phyloP scores from a whole-genome alignment of 2,329 filamentous ascomycete species.

The Zymoseptoria passerinii region DNA sequence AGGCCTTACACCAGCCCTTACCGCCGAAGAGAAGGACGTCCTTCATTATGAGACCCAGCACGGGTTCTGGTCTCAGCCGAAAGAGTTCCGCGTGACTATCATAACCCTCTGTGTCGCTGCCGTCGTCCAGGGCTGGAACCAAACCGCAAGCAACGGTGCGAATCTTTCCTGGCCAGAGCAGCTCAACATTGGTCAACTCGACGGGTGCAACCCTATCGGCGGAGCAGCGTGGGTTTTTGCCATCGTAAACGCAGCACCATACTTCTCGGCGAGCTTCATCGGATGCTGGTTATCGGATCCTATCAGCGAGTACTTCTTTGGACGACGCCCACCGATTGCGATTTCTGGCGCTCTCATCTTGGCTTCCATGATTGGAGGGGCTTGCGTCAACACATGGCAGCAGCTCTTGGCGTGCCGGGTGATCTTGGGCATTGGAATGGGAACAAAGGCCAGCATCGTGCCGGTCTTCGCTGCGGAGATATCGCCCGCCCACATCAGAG shows the following conservation, averaged over 20 bases:
- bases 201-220: slow-evolving; percentile 12
- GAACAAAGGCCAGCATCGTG: slow-evolving; percentile 26
- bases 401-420: slow-evolving; percentile 26
- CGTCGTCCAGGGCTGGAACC: slow-evolving; percentile 31
- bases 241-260: slow-evolving; percentile 28
- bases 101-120: slow-evolving; percentile 28
- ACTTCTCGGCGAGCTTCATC: slow-evolving; percentile 26
- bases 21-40: slow-evolving; percentile 16
- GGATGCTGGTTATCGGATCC: slow-evolving; percentile 28
- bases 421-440: slow-evolving; percentile 29
- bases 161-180: slow-evolving; percentile 28
- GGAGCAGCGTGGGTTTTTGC: slow-evolving; percentile 25
- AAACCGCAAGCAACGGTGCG: slow-evolving; percentile 27
- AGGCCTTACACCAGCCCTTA: slow-evolving; percentile 18
- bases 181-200: slow-evolving; percentile 17
- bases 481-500: slow-evolving; percentile 19
- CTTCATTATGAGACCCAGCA: slow-evolving; percentile 12
- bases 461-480: slow-evolving; percentile 30
- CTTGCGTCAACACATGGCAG: slow-evolving; percentile 22
- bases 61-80: slow-evolving; percentile 26
- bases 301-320: slow-evolving; percentile 27
- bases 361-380: slow-evolving; percentile 25
- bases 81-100: slow-evolving; percentile 26
- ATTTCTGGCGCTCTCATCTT: slow-evolving; percentile 25
- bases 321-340: slow-evolving; percentile 24